Conservation (phyloP, 208 protist genomes). For the Vickermania spadyakhi region DNA sequence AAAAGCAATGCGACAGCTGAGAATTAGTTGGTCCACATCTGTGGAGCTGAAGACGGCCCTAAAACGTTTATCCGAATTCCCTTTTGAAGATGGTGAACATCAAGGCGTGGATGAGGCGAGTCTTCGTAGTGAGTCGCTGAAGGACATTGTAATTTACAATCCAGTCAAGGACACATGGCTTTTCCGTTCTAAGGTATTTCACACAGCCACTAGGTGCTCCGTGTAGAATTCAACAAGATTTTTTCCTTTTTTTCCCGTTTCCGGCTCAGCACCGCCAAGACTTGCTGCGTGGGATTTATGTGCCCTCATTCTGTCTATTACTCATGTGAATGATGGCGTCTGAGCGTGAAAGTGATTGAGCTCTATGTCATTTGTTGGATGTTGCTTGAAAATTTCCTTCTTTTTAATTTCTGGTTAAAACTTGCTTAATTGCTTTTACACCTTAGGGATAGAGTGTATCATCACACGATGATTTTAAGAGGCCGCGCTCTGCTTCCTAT, state of each 20-base stretch:
- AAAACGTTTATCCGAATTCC: constrained; percentile 49
- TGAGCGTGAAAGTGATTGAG: too few relatives aligned
- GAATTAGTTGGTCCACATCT: constrained; percentile 45
- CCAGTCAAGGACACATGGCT: constrained; percentile 64
- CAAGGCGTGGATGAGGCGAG: constrained; percentile 56
- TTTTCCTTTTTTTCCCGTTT: neutral
- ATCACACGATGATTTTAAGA: too few relatives aligned
- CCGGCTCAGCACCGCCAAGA: neutral
- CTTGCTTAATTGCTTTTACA: too few relatives aligned
- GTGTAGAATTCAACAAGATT: constrained; percentile 13
- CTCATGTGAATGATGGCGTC: too few relatives aligned
- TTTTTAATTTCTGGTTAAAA: too few relatives aligned
- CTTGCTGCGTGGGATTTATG: neutral
- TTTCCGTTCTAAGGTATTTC: constrained; percentile 53
- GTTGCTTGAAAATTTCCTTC: too few relatives aligned
- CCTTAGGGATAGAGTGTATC: too few relatives aligned
- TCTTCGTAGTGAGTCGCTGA: constrained; percentile 37
- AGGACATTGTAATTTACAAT: constrained; percentile 74
- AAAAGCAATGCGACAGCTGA: constrained; percentile 75
- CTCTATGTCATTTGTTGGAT: too few relatives aligned
- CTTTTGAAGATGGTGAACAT: constrained; percentile 57
- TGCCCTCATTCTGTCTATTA: too few relatives aligned
- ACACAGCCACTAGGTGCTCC: constrained; percentile 60
- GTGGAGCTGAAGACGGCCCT: constrained; percentile 31
- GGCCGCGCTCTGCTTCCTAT: too few relatives aligned